These are phyloP conservation scores for Melaleuca alternifolia DNA, from an alignment of 345 rosid genomes.

Conservation along the genomic window DNA sequence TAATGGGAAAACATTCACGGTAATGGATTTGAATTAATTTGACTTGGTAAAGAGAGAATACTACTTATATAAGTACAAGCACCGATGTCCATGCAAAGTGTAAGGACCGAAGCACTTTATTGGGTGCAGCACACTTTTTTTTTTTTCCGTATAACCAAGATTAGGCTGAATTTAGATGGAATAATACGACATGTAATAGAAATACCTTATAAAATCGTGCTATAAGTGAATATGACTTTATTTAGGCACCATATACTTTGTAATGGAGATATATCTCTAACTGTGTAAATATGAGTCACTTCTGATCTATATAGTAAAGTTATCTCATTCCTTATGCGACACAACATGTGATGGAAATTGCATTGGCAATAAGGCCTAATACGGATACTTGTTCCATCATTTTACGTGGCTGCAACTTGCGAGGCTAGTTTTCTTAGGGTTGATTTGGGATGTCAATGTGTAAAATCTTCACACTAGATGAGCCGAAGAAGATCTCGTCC, in stretches of 20 bases:
- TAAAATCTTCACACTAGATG: neutral
- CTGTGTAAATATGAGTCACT: neutral
- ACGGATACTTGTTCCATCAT: too few relatives aligned
- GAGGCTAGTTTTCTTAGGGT: neutral
- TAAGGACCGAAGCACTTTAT: neutral
- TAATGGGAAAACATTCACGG: neutral
- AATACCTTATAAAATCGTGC: neutral
- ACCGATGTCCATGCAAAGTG: neutral
- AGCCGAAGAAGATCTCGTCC: neutral
- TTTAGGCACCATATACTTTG: neutral
- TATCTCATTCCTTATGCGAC: neutral
- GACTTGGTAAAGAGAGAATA: neutral
- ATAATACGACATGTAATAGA: neutral
- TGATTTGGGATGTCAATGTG: neutral
- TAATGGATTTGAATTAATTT: neutral
- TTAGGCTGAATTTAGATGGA: neutral
- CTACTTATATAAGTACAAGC: neutral
- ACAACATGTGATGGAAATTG: rapidly evolving
- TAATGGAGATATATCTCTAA: neutral
- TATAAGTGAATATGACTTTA: neutral
- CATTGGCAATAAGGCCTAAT: neutral
- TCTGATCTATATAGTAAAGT: neutral
- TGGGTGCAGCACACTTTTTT: neutral
- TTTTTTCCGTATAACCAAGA: neutral
- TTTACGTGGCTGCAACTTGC: neutral